Evolutionary conservation across 192 early-diverging fungal genomes (phyloP).

Genomic region (Entophlyctis helioformis): DNA sequence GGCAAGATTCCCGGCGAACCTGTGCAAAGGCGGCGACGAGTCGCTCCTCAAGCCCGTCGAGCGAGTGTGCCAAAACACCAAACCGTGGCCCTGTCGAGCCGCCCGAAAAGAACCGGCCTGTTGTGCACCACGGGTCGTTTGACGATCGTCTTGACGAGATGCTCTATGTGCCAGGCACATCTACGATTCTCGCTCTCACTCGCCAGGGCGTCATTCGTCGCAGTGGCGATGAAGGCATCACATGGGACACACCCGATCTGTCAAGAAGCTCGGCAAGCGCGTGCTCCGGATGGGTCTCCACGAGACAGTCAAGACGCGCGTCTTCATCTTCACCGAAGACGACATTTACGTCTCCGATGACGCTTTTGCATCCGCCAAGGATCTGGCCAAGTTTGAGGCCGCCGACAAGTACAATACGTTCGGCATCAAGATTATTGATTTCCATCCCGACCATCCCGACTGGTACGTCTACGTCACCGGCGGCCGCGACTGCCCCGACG

Average conservation of each 20-base stretch:
- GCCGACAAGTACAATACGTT: slow-evolving; percentile 56
- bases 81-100: slow-evolving; percentile 3
- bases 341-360: too few relatives aligned
- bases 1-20: slow-evolving; percentile 76
- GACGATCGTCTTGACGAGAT: slow-evolving; percentile 40
- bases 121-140: slow-evolving; percentile 10
- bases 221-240: slow-evolving; percentile 61
- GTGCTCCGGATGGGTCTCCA: slow-evolving; percentile 55
- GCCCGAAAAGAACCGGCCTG: slow-evolving; percentile 4
- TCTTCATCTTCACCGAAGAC: slow-evolving; percentile 33
- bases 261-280: slow-evolving; percentile 24
- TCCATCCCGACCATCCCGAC: slow-evolving; percentile 74
- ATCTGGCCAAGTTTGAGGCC: slow-evolving; percentile 11
- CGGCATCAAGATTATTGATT: slow-evolving; percentile 65
- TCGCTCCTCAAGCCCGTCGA: slow-evolving; percentile 16
- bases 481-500: slow-evolving; percentile 13
- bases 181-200: slow-evolving; percentile 49
- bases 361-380: too few relatives aligned
- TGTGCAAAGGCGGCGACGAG: slow-evolving; percentile 50
- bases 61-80: too few relatives aligned
- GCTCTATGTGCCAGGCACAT: slow-evolving; percentile 55
- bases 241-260: slow-evolving; percentile 47
- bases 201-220: slow-evolving; percentile 49
- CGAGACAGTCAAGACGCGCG: slow-evolving; percentile 51
- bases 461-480: slow-evolving; percentile 79